Conservation (phyloP, 2,329 filamentous ascomycete genomes). For the Aspergillus fischeri region DNA sequence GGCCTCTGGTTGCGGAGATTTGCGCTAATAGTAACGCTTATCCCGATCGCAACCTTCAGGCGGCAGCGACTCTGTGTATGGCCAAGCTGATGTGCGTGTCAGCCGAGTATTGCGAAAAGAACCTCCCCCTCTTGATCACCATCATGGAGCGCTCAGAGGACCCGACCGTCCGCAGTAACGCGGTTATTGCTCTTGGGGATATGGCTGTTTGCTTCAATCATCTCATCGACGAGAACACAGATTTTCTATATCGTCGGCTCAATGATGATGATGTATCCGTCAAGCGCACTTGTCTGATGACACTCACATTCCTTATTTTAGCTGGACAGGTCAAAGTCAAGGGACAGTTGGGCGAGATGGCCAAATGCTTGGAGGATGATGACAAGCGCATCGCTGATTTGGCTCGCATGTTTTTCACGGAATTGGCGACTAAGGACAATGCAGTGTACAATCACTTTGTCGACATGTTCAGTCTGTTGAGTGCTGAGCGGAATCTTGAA, state of each 20-base stretch:
- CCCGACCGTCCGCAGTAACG: slow-evolving; percentile 89
- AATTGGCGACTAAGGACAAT: slow-evolving; percentile 96
- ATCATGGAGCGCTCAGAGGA: slow-evolving; percentile 95
- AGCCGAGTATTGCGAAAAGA: slow-evolving; percentile 90
- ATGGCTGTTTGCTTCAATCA: slow-evolving; percentile 99
- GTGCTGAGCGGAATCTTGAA: slow-evolving; percentile 72
- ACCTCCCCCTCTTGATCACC: slow-evolving; percentile 89
- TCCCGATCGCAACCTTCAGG: slow-evolving; percentile 82
- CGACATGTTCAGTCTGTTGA: slow-evolving; percentile 94
- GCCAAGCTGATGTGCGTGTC: slow-evolving; percentile 99
- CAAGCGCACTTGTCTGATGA: slow-evolving; percentile 98
- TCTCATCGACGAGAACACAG: slow-evolving; percentile 97
- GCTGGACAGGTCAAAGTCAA: slow-evolving; percentile 99
- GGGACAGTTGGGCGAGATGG: slow-evolving; percentile 97
- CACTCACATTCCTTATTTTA: slow-evolving; percentile 91
- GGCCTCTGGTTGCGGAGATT: slow-evolving; percentile 85
- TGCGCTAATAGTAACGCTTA: slow-evolving; percentile 94
- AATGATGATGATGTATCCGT: slow-evolving; percentile 86
- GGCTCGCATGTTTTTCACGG: slow-evolving; percentile 96
- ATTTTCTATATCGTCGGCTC: slow-evolving; percentile 90
- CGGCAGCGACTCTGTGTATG: slow-evolving; percentile 87
- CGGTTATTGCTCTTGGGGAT: slow-evolving; percentile 93
- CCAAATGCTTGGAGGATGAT: slow-evolving; percentile 95
- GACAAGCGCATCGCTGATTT: slow-evolving; percentile 92
- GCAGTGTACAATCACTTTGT: slow-evolving; percentile 99